Percentiles rank a stretch among this genome's conserved stretches.
phyloP scores from a whole-genome alignment of 305 asterid genomes.

The Fraxinus albicans region DNA sequence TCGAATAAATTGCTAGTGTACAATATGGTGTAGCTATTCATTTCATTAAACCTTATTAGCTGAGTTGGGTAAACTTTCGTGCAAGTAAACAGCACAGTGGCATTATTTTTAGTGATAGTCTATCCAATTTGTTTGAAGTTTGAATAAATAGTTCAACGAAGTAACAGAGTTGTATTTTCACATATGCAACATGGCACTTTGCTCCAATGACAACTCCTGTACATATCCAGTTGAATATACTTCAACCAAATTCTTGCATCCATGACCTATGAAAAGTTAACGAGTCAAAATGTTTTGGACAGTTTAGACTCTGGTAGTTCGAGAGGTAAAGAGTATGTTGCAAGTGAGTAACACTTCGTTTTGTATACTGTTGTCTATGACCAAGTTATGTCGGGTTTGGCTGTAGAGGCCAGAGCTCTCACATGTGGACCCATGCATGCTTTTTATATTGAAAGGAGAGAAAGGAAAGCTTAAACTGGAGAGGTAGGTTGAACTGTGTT shows the following conservation, averaged over 20 bases:
- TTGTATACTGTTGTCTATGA: not conserved
- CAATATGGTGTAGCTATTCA: not conserved
- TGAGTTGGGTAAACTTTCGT: not conserved
- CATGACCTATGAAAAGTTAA: not conserved
- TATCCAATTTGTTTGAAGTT: not conserved
- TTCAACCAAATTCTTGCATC: not conserved
- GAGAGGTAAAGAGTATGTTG: not conserved
- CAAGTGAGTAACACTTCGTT: not conserved
- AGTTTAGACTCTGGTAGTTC: not conserved
- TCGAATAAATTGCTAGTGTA: too few species aligned
- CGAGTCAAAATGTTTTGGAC: not conserved
- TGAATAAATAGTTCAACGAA: too few species aligned
- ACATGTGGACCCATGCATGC: not conserved
- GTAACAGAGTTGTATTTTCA: too few species aligned
- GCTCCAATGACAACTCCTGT: not conserved
- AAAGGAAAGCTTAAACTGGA: not conserved
- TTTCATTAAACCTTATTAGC: not conserved
- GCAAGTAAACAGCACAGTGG: not conserved
- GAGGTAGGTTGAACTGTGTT: conserved; percentile 14
- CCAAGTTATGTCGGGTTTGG: not conserved
- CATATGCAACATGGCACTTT: not conserved
- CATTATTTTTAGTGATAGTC: not conserved
- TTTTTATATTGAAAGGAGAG: too few species aligned
- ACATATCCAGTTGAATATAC: too few species aligned
- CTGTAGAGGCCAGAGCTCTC: not conserved